phyloP scores from a whole-genome alignment of 2,329 filamentous ascomycete species.

The Fusarium verticillioides region DNA sequence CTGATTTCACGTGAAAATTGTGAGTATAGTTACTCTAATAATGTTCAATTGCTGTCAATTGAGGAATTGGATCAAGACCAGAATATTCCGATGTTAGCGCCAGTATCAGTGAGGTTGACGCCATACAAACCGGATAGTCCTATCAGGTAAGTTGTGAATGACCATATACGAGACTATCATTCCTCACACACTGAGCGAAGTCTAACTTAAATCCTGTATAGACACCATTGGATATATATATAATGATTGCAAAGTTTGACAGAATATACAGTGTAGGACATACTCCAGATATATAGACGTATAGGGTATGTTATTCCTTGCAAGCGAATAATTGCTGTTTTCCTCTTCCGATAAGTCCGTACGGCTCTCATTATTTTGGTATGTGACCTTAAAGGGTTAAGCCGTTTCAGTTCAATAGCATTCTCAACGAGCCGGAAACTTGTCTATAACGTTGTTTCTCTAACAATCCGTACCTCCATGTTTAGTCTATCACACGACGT shows the following conservation, averaged over 20 bases:
- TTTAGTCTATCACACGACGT: too few species aligned
- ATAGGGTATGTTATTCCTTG: neutral
- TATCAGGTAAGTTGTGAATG: neutral
- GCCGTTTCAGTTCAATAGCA: neutral
- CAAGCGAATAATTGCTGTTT: neutral
- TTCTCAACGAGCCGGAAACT: neutral
- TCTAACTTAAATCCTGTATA: neutral
- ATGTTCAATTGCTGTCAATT: neutral
- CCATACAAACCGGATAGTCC: neutral
- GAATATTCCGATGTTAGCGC: neutral
- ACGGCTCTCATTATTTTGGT: neutral
- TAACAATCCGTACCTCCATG: accelerated
- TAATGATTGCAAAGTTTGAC: neutral
- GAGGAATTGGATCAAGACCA: neutral
- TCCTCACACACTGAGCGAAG: too few species aligned
- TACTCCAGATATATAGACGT: neutral
- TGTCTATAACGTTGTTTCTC: neutral
- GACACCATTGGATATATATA: neutral
- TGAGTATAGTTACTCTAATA: too few species aligned
- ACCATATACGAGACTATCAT: neutral
- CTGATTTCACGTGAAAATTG: accelerated
- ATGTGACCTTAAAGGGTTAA: neutral
- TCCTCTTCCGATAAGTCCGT: neutral
- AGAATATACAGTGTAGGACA: neutral
- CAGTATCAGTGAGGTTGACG: neutral